A percentile compares a stretch with the other conserved stretches of the same genome.
phyloP scores from a whole-genome alignment of 108 stramenopile genomes.

The Stephanodiscus triporus region DNA sequence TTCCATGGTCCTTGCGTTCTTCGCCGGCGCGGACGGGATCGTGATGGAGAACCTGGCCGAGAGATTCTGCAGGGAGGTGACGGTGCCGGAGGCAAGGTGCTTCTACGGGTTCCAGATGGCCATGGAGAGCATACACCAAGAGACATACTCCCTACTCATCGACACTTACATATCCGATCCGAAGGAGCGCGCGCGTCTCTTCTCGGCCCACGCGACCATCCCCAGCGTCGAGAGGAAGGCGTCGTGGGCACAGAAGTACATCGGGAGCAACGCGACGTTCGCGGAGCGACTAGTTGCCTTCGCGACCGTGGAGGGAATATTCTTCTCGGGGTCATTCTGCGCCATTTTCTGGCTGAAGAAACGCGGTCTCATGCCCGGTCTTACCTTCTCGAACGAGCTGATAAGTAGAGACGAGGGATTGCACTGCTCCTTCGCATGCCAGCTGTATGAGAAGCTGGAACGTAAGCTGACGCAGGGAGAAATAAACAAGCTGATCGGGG shows the following conservation, averaged over 20 bases:
- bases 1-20: constrained; percentile 85
- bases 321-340: constrained; percentile 93
- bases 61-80: constrained; percentile 86
- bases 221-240: constrained; percentile 88
- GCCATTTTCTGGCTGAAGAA: constrained; percentile 94
- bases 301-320: constrained; percentile 92
- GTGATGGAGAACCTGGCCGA: constrained; percentile 89
- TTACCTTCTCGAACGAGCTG: constrained; percentile 92
- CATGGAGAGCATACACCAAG: constrained; percentile 92
- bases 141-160: constrained; percentile 88
- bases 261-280: constrained; percentile 72
- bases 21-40: constrained; percentile 92
- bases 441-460: constrained; percentile 93
- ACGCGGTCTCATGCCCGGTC: constrained; percentile 90
- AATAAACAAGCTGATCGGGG: constrained; percentile 84
- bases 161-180: constrained; percentile 87
- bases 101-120: constrained; percentile 96
- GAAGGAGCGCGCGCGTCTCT: constrained; percentile 67
- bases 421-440: constrained; percentile 96
- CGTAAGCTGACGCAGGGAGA: constrained; percentile 73
- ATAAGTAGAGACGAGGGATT: constrained; percentile 93
- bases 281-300: constrained; percentile 91
- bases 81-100: constrained; percentile 86
- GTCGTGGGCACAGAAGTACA: constrained; percentile 83
- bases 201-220: constrained; percentile 72